Base-by-base conservation (phyloP, 768 basidiomycete species). In the Lactifluus rugatus region DNA sequence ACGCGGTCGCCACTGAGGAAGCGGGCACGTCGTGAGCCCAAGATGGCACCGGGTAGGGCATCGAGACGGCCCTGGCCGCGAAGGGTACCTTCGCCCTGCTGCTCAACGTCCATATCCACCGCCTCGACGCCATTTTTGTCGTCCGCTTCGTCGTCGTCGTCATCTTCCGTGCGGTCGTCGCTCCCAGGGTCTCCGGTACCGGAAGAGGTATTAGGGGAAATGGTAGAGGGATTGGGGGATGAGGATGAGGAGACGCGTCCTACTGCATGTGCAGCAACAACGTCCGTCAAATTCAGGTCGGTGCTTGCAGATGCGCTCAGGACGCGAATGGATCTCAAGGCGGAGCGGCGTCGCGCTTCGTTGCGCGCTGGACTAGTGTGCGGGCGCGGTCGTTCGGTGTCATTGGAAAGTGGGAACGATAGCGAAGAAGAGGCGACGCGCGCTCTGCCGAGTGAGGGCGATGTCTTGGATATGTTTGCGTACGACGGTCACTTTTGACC, bases 401-500 rank as follows among this genome's bases (percentile, higher is more conserved):
- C 53, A 21, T 26, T 17, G 16, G 48, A 42, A 42, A 21, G 19
- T 1, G 39, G 31, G 7, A 26, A 48, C 48, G 48, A 39, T 16
- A 10, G 41, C 19, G 42, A 39, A 7, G 54, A 51, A 17, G 34
- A 25, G 16, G 23, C 25, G 9, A 14, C 3, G 0, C 4, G 37
- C 13, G 19, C 49, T 32, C 44, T 52, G 21, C 44, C 44, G 16
- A 60, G 59, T 14, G 59, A 60, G 7, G 49, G 49, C 36, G 59
- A 60, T 52, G 54, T 52, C 17, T 52, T 60, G 54, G 59, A 60
- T 39, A 46, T 60, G 54, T 60, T 60, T 37, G 49, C 59, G 14
- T 60, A 60, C 31, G 58, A 59, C 34, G 58, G 44, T 25, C 48
- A 32, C 23, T 36, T 49, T 48, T 59, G 17, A 54, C 19, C 31